Conservation (phyloP, 2,329 filamentous ascomycete species). For the Phyllosticta paracitricarpa region DNA sequence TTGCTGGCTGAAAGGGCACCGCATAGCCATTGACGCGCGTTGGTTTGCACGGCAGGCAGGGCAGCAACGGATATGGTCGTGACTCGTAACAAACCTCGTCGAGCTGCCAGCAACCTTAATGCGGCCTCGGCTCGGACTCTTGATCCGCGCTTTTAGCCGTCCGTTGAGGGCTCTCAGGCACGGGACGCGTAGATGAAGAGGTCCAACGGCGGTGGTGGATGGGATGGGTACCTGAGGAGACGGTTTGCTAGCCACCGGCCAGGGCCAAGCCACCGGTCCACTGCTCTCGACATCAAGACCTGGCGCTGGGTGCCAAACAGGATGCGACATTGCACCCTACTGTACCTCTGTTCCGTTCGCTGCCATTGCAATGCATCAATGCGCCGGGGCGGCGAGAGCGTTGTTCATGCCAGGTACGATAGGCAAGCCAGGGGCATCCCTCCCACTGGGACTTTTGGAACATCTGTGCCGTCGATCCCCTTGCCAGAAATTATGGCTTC, state of each 20-base stretch:
- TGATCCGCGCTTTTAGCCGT: background rate
- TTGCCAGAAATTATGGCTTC: slow-evolving; percentile 11
- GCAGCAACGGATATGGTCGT: background rate
- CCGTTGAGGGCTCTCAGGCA: background rate
- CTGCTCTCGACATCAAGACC: background rate
- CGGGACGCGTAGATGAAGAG: background rate
- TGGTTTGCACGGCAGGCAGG: background rate
- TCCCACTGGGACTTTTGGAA: slow-evolving; percentile 11
- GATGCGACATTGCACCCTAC: background rate
- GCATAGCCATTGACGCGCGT: background rate
- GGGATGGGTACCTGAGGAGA: background rate
- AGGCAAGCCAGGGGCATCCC: slow-evolving; percentile 9
- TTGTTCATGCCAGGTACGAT: slow-evolving; percentile 10
- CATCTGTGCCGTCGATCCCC: slow-evolving; percentile 12
- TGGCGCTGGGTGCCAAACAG: background rate
- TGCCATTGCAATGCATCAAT: slow-evolving; percentile 2
- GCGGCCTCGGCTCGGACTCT: background rate
- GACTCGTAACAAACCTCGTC: background rate
- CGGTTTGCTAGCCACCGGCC: background rate
- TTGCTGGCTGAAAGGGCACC: background rate
- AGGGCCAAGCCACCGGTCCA: too few relatives aligned
- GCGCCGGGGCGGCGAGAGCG: slow-evolving; percentile 1
- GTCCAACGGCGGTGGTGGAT: background rate
- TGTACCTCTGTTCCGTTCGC: background rate
- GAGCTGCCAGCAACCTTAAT: background rate